Conservation (phyloP, 805 yeast genomes). For the Candida hispaniensis region DNA sequence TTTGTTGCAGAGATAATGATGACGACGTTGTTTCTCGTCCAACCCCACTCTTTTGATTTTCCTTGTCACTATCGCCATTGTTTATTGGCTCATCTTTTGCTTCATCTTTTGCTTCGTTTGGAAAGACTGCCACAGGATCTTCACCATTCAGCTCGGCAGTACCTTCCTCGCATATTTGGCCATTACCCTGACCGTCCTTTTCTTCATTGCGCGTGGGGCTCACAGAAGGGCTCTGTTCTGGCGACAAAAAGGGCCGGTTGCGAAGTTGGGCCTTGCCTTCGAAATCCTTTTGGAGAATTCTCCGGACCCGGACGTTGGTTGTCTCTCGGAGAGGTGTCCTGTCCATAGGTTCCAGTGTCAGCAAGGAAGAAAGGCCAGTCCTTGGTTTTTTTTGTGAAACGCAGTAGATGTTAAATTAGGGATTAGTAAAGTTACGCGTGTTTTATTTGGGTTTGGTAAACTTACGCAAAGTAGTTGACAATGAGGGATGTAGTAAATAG, state of each 20-base stretch:
- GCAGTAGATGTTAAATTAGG: no score
- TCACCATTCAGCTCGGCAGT: no score
- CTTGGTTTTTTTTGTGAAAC: no score
- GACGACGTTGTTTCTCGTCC: not conserved
- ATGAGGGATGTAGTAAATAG: no score
- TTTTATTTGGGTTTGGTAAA: no score
- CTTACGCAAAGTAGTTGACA: no score
- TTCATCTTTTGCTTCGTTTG: no score
- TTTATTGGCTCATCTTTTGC: no score
- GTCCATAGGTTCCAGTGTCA: no score
- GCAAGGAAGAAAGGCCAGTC: no score
- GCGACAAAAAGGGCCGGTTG: slow-evolving; percentile 8
- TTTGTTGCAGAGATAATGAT: slow-evolving; percentile 1
- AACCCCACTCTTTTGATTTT: slow-evolving; percentile 1
- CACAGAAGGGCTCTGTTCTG: not conserved
- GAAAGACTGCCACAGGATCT: no score
- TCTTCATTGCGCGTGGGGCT: slow-evolving; percentile 6
- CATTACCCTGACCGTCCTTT: slow-evolving; percentile 1
- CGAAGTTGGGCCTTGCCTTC: slow-evolving; percentile 12
- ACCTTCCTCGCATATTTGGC: not conserved
- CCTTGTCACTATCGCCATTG: slow-evolving; percentile 9
- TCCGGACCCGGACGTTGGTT: slow-evolving; percentile 12
- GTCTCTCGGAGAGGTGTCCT: slow-evolving; percentile 14
- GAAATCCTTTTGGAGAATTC: slow-evolving; percentile 13
- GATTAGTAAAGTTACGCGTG: no score